Evolutionary conservation across 352 stramenopile genomes (phyloP), one percentile per base, ranked within the genome.

Genomic region (Globisporangium nagaii): DNA sequence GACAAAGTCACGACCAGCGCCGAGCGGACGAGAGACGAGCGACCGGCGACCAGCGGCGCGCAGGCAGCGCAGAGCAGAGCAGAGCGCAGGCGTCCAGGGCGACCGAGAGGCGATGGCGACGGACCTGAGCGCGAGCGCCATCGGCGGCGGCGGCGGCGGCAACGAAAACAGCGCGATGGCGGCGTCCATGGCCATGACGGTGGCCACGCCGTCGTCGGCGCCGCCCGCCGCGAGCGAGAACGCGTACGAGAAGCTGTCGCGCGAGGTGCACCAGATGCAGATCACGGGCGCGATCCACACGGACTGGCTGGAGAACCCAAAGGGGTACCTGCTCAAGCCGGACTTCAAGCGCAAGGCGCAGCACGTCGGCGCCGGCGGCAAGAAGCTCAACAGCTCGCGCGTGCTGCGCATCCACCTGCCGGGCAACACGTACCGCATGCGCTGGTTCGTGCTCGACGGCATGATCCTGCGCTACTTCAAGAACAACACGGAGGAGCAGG

Each of bases 401-500:
- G 58, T 86, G 10, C 61, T 95, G 56, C 75, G 83, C 28, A 68
- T 93, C 20, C 85, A 95, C 46, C 53, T 95, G 44, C 84, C 84
- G 6, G 83, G 83, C 6, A 93, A 76, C 61, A 74, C 83, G 44
- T 95, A 93, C 60, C 66, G 84, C 39, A 78, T 86, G 54, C 66
- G 85, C 10, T 95, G 85, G 85, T 95, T 95, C 65, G 85, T 93
- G 52, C 72, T 95, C 30, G 85, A 95, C 51, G 83, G 85, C 42
- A 92, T 95, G 83, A 91, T 93, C 40, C 56, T 95, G 57, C 81
- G 82, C 9, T 95, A 95, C 63, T 95, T 93, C 48, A 92, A 92
- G 62, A 93, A 69, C 46, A 83, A 85, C 60, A 79, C 62, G n/a
- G 85, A 95, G 58, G 85, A 95, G 51, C 81, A 92, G 57, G 85